phyloP scores from a whole-genome alignment of 139 green algal species.

The Tetradesmus lagerheimii region DNA sequence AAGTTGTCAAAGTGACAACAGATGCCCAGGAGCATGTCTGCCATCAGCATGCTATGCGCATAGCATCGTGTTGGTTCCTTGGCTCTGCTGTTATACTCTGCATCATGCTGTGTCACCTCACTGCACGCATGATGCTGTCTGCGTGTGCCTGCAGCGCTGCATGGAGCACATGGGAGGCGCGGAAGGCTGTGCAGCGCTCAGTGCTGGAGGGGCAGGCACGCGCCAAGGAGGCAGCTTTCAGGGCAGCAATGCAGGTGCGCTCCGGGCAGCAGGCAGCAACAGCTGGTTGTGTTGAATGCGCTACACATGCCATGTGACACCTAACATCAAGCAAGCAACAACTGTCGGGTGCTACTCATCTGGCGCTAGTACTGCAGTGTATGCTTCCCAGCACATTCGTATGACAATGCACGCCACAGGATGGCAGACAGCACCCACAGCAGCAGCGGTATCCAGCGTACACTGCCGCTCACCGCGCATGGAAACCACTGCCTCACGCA shows the following conservation, averaged over 20 bases:
- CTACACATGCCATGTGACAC: background rate
- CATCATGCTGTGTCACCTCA: no score
- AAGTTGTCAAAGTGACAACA: no score
- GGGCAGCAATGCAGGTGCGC: constrained; percentile 16
- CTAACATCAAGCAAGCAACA: background rate
- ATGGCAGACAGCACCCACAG: no score
- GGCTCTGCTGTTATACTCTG: no score
- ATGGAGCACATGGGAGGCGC: constrained; percentile 29
- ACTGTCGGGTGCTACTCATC: background rate
- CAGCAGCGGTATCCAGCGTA: no score
- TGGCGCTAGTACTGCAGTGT: background rate
- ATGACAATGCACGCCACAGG: no score
- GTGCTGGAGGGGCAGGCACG: constrained; percentile 23
- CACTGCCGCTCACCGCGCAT: no score
- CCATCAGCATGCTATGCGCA: no score
- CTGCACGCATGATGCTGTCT: background rate
- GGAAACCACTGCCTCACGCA: background rate
- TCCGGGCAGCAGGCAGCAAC: background rate
- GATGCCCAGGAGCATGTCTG: no score
- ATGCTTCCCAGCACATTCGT: background rate
- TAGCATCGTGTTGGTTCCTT: no score
- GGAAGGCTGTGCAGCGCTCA: constrained; percentile 41
- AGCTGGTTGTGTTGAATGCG: background rate
- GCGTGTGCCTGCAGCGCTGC: constrained; percentile 2
- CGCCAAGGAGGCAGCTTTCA: constrained; percentile 15